Base-by-base conservation (phyloP, 306 rosid species). In the Fagus crenata region DNA sequence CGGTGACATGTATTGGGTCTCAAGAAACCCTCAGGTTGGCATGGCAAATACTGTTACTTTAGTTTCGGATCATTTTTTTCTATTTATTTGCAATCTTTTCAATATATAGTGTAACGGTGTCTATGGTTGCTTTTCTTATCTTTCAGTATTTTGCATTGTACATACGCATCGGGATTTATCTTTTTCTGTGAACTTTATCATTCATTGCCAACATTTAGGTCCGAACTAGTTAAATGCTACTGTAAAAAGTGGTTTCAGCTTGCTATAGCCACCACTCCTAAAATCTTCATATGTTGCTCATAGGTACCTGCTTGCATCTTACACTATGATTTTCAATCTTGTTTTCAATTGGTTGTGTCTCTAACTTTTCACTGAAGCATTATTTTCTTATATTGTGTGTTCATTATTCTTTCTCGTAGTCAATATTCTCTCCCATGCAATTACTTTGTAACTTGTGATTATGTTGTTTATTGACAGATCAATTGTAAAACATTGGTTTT, bases 1-100 rank as follows among this genome's bases (percentile, higher is more conserved):
- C 72, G 98, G 98, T 69, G 98, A 93, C 81, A 73, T 80, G 81
- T 93, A 86, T 73, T 93, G 93, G 96, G 84, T 93, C 77, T 93
- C 97, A 42, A 84, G 80, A 54, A 87, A 93, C 83, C 78, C 92
- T 35, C 75, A 89, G 91, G 98, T 93, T 72, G 64, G 75, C 46
- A 9, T 53, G 67, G 28, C 28, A 22, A 22, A 22, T 78, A 1
- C 71, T 40, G 56, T n/a, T 9, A 69, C 14, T 51, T 32, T 32
- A 12, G 53, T 67, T 73, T 75, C 6, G 7, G 54, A 72, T 60
- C 40, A 18, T 68, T 41, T 68, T 22, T 42, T 46, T 33, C 59
- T 37, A 70, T 58, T 84, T 64, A 22, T 43, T 28, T n/a, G 32
- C 37, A 3, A 3, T n/a, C 51, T 9, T 53, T 28, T 46, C 51